Evolutionary conservation across 1,284 basidiomycete genomes (phyloP).

Genomic region (Inonotus hispidus): DNA sequence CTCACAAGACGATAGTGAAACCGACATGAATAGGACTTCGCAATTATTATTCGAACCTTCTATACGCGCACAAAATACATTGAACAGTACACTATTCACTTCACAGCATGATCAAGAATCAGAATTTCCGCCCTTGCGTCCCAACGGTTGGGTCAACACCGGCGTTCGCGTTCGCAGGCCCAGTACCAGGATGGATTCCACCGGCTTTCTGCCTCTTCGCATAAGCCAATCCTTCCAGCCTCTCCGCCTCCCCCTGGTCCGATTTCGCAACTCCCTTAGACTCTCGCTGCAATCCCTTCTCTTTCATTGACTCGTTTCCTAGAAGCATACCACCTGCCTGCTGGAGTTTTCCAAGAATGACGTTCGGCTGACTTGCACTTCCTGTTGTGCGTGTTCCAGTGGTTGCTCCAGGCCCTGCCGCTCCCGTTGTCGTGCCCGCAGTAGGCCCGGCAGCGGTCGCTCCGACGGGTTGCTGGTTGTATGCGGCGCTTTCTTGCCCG

Average conservation of each 20-base stretch:
- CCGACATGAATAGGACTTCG: no score
- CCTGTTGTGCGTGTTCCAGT: no score
- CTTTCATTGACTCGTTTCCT: constrained; percentile 7
- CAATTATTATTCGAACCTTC: no score
- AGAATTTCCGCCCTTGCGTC: background rate
- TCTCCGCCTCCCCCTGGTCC: constrained; percentile 1
- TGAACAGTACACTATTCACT: background rate
- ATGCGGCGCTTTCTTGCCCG: background rate
- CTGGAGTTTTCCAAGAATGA: constrained; percentile 15
- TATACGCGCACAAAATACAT: background rate
- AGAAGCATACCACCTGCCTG: constrained; percentile 15
- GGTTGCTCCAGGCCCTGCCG: no score
- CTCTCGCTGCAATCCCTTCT: constrained; percentile 15
- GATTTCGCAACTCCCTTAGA: constrained; percentile 7
- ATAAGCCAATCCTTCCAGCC: background rate
- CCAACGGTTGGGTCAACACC: background rate
- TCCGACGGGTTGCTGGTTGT: background rate
- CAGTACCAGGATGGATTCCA: background rate
- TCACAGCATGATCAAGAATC: background rate
- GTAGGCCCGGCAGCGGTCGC: background rate
- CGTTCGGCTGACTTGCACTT: background rate
- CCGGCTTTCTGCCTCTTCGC: background rate
- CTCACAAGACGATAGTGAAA: no score
- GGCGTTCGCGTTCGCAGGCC: background rate
- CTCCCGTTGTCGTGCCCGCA: no score